Percentiles rank a stretch among this genome's conserved stretches.
Conservation (phyloP, 305 asterid species). For the Striga hermonthica region DNA sequence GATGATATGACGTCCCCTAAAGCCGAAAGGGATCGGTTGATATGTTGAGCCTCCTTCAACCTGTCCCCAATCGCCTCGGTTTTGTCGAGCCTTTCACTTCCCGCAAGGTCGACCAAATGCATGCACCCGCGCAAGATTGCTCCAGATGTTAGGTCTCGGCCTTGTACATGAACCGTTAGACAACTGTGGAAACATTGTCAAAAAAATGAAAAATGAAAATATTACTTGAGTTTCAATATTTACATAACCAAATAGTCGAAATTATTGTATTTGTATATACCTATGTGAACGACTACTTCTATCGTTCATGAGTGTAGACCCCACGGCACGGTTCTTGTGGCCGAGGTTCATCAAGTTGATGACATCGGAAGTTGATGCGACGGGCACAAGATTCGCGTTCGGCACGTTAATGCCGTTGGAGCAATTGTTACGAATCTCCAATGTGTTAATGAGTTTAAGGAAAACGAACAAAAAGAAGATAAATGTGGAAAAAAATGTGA, state of each 20-base stretch:
- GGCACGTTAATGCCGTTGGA: slow-evolving; percentile 71
- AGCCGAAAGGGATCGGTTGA: slow-evolving; percentile 87
- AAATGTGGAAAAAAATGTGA: too few relatives aligned
- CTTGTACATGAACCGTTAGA: slow-evolving; percentile 90
- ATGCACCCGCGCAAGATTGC: slow-evolving; percentile 68
- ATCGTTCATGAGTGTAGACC: slow-evolving; percentile 74
- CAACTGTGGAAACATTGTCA: slow-evolving; percentile 50
- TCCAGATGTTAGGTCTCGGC: slow-evolving; percentile 77
- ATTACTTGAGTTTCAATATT: neutral
- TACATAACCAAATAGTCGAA: neutral
- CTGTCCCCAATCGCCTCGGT: slow-evolving; percentile 79
- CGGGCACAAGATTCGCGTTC: slow-evolving; percentile 71
- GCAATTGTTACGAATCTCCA: slow-evolving; percentile 70
- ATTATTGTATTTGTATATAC: slow-evolving; percentile 31
- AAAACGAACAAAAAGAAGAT: neutral
- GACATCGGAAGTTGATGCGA: slow-evolving; percentile 67
- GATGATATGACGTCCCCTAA: slow-evolving; percentile 88
- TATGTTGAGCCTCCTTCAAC: slow-evolving; percentile 81
- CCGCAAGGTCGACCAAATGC: slow-evolving; percentile 98
- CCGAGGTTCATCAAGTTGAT: slow-evolving; percentile 82
- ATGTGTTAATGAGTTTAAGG: slow-evolving; percentile 55
- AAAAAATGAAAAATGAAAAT: neutral
- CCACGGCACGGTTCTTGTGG: slow-evolving; percentile 76
- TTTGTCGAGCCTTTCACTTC: slow-evolving; percentile 88
- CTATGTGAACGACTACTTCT: slow-evolving; percentile 96